Evolutionary conservation across 208 protist species (phyloP).

Genomic region (Acanthamoeba sp.): DNA sequence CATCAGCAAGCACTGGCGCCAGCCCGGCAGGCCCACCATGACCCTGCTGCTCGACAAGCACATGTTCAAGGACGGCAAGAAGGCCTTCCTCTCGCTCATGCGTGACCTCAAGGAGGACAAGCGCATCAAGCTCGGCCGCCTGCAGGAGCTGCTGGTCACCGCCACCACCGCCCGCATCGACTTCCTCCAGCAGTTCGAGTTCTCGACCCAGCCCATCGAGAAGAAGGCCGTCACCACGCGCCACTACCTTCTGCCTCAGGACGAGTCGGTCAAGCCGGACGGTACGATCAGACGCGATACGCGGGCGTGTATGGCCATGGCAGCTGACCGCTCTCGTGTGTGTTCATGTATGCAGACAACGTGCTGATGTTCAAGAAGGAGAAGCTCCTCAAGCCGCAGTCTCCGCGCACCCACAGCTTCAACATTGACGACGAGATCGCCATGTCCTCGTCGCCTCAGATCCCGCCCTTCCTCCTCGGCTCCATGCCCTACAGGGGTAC

Average conservation of each 20-base stretch:
- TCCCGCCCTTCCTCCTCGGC: not conserved
- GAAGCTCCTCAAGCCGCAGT: not conserved
- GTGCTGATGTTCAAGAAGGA: not conserved
- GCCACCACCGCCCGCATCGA: slow-evolving; percentile 38
- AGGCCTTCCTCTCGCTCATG: slow-evolving; percentile 28
- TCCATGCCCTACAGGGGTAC: not conserved
- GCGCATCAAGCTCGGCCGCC: slow-evolving; percentile 44
- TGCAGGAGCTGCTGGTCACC: slow-evolving; percentile 28
- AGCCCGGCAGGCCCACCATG: slow-evolving; percentile 64
- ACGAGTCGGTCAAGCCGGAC: not conserved
- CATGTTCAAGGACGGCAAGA: slow-evolving; percentile 42
- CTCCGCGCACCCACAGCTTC: not conserved
- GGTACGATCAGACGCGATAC: not conserved
- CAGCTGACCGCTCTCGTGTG: not conserved
- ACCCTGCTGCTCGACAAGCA: slow-evolving; percentile 38
- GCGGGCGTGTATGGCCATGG: too few species aligned
- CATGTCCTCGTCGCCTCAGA: slow-evolving; percentile 15
- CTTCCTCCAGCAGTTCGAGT: slow-evolving; percentile 22
- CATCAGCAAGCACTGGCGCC: slow-evolving; percentile 77
- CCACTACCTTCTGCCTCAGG: not conserved
- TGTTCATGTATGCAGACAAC: not conserved
- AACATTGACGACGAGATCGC: slow-evolving; percentile 27
- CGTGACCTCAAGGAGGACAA: slow-evolving; percentile 4
- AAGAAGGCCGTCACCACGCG: not conserved
- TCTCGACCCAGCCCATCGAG: slow-evolving; percentile 10